Evolutionary conservation across 2,329 filamentous ascomycete genomes (phyloP).

Genomic region (Byssothecium circinans): DNA sequence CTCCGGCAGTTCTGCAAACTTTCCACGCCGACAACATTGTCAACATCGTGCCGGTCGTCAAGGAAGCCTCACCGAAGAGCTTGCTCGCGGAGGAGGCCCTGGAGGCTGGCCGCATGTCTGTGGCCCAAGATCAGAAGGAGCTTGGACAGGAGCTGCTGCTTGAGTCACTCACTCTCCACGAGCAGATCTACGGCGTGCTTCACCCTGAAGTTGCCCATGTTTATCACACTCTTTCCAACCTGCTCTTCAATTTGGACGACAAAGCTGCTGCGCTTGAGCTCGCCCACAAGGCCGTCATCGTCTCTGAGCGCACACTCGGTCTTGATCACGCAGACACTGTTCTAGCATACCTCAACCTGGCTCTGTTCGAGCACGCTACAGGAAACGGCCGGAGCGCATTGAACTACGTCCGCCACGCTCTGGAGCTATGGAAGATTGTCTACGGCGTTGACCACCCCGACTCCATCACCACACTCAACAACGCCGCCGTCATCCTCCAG

Average conservation of each 20-base stretch:
- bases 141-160: slow-evolving; percentile 92
- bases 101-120: slow-evolving; percentile 93
- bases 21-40: slow-evolving; percentile 85
- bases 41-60: slow-evolving; percentile 91
- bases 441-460: slow-evolving; percentile 93
- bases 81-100: slow-evolving; percentile 91
- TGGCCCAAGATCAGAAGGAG: slow-evolving; percentile 92
- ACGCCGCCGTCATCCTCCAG: slow-evolving; percentile 97
- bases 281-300: slow-evolving; percentile 93
- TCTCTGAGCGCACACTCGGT: slow-evolving; percentile 90
- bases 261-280: slow-evolving; percentile 95
- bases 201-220: slow-evolving; percentile 95
- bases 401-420: slow-evolving; percentile 84
- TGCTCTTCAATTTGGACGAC: slow-evolving; percentile 97
- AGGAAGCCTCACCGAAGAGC: slow-evolving; percentile 90
- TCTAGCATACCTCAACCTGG: slow-evolving; percentile 93
- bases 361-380: slow-evolving; percentile 87
- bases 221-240: slow-evolving; percentile 91
- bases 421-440: slow-evolving; percentile 95
- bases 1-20: slow-evolving; percentile 56
- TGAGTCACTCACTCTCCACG: slow-evolving; percentile 93
- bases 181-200: slow-evolving; percentile 97
- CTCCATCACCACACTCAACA: slow-evolving; percentile 98
- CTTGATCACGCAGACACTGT: slow-evolving; percentile 93
- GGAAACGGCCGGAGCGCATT: slow-evolving; percentile 90